phyloP scores from a whole-genome alignment of 345 rosid species.

The Pugionium cornutum region DNA sequence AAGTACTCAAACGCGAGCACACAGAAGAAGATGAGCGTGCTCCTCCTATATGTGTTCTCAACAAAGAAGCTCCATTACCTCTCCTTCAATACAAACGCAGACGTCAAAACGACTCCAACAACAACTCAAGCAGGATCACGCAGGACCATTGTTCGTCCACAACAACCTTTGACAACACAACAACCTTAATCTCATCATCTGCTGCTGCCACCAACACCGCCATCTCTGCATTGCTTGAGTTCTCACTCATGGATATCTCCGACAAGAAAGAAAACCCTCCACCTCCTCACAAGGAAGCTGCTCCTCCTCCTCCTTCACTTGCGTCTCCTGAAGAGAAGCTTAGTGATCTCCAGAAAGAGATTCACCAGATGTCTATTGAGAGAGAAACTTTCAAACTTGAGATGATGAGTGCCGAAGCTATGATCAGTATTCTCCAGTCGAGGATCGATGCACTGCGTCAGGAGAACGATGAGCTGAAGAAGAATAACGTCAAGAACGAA shows the following conservation, averaged over 20 bases:
- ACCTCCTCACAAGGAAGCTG: slow-evolving; percentile 28
- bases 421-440: slow-evolving; percentile 77
- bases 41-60: slow-evolving; percentile 52
- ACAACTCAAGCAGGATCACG: too few relatives aligned
- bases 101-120: slow-evolving; percentile 13
- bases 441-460: slow-evolving; percentile 47
- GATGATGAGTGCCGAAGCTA: slow-evolving; percentile 82
- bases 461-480: slow-evolving; percentile 77
- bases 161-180: too few relatives aligned
- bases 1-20: slow-evolving; percentile 34
- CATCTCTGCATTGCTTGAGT: too few relatives aligned
- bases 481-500: slow-evolving; percentile 29
- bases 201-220: too few relatives aligned
- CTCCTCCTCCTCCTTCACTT: slow-evolving; percentile 33
- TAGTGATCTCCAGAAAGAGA: slow-evolving; percentile 60
- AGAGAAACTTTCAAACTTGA: slow-evolving; percentile 74
- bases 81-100: slow-evolving; percentile 76
- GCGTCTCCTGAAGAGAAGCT: slow-evolving; percentile 37
- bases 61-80: slow-evolving; percentile 64
- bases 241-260: too few relatives aligned
- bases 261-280: slow-evolving; percentile 13
- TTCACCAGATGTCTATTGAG: slow-evolving; percentile 69
- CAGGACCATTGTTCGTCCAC: too few relatives aligned
- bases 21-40: slow-evolving; percentile 46
- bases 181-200: too few relatives aligned